phyloP scores from a whole-genome alignment of 441 rosid species.

The Croton laevigatus region DNA sequence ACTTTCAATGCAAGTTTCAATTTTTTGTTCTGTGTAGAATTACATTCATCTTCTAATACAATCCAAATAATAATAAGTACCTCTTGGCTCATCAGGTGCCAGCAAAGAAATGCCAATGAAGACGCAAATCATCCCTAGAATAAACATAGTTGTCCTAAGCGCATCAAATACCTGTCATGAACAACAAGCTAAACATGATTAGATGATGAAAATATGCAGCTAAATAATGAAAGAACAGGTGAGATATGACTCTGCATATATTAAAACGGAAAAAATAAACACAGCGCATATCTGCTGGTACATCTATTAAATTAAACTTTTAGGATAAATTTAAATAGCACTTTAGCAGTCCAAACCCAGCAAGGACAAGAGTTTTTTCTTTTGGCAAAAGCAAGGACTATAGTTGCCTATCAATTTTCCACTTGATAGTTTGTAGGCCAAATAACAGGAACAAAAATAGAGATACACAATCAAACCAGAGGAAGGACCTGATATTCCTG shows the following conservation, averaged over 20 bases:
- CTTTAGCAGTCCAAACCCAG: too few species aligned
- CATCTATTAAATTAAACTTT: not conserved
- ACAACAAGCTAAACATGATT: slow-evolving; percentile 14
- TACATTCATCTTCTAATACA: not conserved
- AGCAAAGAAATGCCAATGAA: slow-evolving; percentile 85
- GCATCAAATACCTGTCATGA: slow-evolving; percentile 77
- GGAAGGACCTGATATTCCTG: slow-evolving; percentile 89
- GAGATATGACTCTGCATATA: not conserved
- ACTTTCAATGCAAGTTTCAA: slow-evolving; percentile 12
- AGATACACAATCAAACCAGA: not conserved
- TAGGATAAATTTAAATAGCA: too few species aligned
- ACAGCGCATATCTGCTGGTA: not conserved
- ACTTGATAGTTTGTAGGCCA: not conserved
- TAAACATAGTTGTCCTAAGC: slow-evolving; percentile 88
- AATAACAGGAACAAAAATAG: slow-evolving; percentile 6
- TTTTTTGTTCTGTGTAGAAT: not conserved
- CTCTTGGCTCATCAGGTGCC: slow-evolving; percentile 95
- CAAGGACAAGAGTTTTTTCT: not conserved
- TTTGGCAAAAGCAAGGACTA: not conserved
- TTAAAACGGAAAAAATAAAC: slow-evolving; percentile 4
- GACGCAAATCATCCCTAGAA: slow-evolving; percentile 80
- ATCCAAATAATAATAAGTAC: slow-evolving; percentile 25
- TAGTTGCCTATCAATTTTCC: not conserved
- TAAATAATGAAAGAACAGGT: not conserved
- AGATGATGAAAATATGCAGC: slow-evolving; percentile 8